phyloP scores from a whole-genome alignment of 108 stramenopile species.

The Thalassiosira profunda region DNA sequence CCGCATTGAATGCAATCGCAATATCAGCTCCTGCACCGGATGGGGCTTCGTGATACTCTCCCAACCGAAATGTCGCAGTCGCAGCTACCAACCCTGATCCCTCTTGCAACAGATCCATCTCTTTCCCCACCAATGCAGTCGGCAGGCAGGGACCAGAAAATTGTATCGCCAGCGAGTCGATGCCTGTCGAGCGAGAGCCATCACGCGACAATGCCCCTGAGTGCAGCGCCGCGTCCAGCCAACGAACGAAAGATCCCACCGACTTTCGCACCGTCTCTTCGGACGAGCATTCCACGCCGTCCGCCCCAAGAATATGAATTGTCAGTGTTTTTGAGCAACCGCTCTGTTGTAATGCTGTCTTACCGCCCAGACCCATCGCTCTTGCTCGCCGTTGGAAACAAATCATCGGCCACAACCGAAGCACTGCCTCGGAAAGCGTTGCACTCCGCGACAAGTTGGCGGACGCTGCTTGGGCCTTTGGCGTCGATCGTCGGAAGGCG shows the following conservation, averaged over 20 bases:
- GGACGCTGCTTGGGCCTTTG: conserved; percentile 70
- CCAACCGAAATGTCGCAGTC: conserved; percentile 54
- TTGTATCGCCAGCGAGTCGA: conserved; percentile 45
- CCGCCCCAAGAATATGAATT: conserved; percentile 82
- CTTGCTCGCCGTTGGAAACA: conserved; percentile 18
- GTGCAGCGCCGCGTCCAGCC: conserved; percentile 55
- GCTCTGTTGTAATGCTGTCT: neutral
- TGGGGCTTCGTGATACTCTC: conserved; percentile 83
- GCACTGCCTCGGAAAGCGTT: conserved; percentile 78
- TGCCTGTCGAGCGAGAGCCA: too few species aligned
- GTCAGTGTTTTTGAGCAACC: conserved; percentile 27
- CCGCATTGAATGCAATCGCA: conserved; percentile 80
- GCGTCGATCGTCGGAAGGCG: conserved; percentile 55
- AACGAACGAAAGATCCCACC: conserved; percentile 74
- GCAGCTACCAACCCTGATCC: conserved; percentile 45
- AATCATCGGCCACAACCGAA: conserved; percentile 55
- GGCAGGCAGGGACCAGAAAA: conserved; percentile 80
- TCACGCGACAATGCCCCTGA: conserved; percentile 28
- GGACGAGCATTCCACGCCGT: conserved; percentile 77
- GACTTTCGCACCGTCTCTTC: conserved; percentile 54
- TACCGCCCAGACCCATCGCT: conserved; percentile 6
- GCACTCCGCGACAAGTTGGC: conserved; percentile 70
- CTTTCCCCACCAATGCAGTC: conserved; percentile 9
- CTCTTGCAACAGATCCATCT: conserved; percentile 48
- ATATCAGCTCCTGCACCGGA: too few species aligned